Evolutionary conservation across 2,329 filamentous ascomycete species (phyloP).

Genomic region (Apiospora marii): DNA sequence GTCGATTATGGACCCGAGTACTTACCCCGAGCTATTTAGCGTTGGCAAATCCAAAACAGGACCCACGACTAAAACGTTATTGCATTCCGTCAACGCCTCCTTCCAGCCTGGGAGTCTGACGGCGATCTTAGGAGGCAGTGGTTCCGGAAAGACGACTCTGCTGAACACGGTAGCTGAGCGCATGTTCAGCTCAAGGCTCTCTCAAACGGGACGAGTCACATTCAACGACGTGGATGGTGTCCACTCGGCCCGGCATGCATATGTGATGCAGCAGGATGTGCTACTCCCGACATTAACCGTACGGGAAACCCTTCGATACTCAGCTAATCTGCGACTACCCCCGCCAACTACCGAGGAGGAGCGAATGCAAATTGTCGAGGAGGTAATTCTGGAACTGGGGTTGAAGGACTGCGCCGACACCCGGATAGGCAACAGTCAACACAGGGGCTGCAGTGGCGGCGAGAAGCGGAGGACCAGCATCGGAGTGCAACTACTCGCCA

Average conservation of each 20-base stretch:
- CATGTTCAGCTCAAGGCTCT: conserved; percentile 62
- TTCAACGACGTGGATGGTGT: conserved; percentile 69
- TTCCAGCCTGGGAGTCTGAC: conserved; percentile 73
- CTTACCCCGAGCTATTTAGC: conserved; percentile 52
- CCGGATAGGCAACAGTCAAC: conserved; percentile 72
- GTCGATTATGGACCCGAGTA: conserved; percentile 57
- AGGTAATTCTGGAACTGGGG: conserved; percentile 78
- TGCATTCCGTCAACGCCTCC: conserved; percentile 69
- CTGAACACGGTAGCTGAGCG: conserved; percentile 77
- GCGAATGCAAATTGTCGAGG: conserved; percentile 71
- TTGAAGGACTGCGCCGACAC: conserved; percentile 81
- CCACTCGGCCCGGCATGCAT: conserved; percentile 66
- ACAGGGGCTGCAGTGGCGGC: conserved; percentile 80
- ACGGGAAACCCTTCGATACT: conserved; percentile 76
- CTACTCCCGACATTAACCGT: conserved; percentile 78
- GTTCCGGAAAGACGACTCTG: conserved; percentile 76
- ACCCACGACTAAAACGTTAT: conserved; percentile 58
- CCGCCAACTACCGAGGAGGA: conserved; percentile 66
- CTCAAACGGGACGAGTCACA: conserved; percentile 60
- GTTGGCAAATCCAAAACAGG: conserved; percentile 38
- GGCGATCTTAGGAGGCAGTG: conserved; percentile 78
- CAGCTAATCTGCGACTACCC: conserved; percentile 75
- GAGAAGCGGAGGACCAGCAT: conserved; percentile 81
- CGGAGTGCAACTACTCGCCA: conserved; percentile 80
- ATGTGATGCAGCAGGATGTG: conserved; percentile 81